Base-by-base conservation (phyloP, 768 basidiomycete genomes). In the Ephemerocybe angulata region DNA sequence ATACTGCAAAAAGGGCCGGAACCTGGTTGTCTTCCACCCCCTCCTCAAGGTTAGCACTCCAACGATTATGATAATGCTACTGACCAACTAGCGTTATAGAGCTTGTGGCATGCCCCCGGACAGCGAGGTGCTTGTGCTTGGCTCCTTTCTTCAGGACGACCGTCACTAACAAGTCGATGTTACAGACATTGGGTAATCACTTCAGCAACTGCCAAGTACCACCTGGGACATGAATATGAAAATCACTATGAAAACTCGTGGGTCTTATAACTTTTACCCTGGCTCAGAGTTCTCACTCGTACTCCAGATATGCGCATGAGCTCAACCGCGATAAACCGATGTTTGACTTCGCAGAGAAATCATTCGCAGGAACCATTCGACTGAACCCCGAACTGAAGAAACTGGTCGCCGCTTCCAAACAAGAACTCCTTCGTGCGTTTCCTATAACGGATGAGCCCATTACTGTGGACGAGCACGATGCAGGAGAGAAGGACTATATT, bases 61-160 rank as follows among this genome's bases (percentile, higher is more conserved):
- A 50, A 15, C 17, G 12, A 49, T 8, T 31, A 35, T 21, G 10
- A 33, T 40, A 1, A 41, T 15, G 52, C 47, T 28, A 29, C 21
- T 57, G 50, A 38, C 37, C 22, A 35, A 47, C 54, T 60, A 21
- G 13, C 35, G 49, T 50, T 3, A 31, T 59, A 88, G 87, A 87
- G 64, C 71, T 84, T 24, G 86, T 87, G 22, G 83, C 87, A n/a
- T 89, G 87, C 63, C 87, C 87, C 19, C 73, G 87, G 50, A 73
- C 76, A 22, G 83, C 84, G 31, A 82, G 84, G 85, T 86, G 65
- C n/a, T n/a, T n/a, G n/a, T n/a, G n/a, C n/a, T n/a, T n/a, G n/a
- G n/a, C n/a, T n/a, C n/a, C n/a, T n/a, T n/a, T n/a, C n/a, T n/a
- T n/a, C n/a, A n/a, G n/a, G 7, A 22, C 27, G 21, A 31, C 30